Conservation (phyloP, 228 moss, liverwort and hornwort species). For the Sphagnum fallax region DNA sequence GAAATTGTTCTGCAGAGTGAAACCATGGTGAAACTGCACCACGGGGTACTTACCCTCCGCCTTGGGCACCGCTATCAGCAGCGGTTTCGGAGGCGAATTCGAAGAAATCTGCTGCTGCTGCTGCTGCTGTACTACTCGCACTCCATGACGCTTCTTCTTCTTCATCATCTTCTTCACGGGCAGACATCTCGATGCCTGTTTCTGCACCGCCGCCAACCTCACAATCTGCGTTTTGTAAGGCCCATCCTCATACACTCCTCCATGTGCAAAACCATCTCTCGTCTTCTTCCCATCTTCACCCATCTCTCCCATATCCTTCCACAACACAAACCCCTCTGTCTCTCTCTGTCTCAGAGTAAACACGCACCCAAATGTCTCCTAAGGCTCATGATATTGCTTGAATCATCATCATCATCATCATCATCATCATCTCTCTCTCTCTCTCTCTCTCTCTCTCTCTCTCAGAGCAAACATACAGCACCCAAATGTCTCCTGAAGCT, state of each 20-base stretch:
- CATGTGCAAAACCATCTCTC: slow-evolving; percentile 7
- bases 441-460: too few relatives aligned
- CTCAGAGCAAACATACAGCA: too few relatives aligned
- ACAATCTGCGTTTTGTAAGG: slow-evolving; percentile 49
- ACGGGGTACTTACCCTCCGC: slow-evolving; percentile 62
- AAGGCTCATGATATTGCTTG: too few relatives aligned
- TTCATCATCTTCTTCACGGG: slow-evolving; percentile 4
- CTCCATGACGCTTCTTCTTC: slow-evolving; percentile 17
- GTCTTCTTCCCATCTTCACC: too few relatives aligned
- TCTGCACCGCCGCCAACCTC: background rate
- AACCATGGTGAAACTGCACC: slow-evolving; percentile 79
- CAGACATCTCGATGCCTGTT: too few relatives aligned
- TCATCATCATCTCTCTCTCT: too few relatives aligned
- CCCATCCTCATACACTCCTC: slow-evolving; percentile 67
- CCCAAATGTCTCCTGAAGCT: too few relatives aligned
- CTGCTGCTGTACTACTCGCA: background rate
- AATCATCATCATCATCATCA: too few relatives aligned
- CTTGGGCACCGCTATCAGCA: slow-evolving; percentile 57
- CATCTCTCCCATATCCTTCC: too few relatives aligned
- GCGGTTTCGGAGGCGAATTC: slow-evolving; percentile 41
- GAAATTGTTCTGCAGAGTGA: slow-evolving; percentile 44
- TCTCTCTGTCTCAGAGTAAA: too few relatives aligned
- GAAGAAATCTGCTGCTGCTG: background rate
- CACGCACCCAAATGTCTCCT: too few relatives aligned
- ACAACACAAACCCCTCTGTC: too few relatives aligned